phyloP scores from a whole-genome alignment of 352 stramenopile genomes.

The Globisporangium carolinianum region DNA sequence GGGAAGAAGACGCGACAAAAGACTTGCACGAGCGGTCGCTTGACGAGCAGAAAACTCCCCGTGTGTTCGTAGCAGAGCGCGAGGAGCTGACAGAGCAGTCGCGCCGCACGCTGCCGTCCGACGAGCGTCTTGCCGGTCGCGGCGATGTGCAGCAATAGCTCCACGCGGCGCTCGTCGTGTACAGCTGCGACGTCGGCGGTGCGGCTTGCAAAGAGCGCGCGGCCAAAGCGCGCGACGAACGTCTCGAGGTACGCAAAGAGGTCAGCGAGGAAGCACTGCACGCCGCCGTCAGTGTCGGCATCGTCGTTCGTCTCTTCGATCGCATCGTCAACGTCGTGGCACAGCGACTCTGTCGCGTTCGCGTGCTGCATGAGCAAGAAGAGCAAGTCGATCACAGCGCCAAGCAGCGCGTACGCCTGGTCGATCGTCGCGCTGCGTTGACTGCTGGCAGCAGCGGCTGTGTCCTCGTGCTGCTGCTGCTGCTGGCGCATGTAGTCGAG shows the following conservation, averaged over 20 bases:
- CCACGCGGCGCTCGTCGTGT: constrained; percentile 42
- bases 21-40: constrained; percentile 36
- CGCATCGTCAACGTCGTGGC: constrained; percentile 10
- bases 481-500: constrained; percentile 15
- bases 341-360: constrained; percentile 38
- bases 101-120: constrained; percentile 28
- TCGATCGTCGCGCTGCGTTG: constrained; percentile 13
- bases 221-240: constrained; percentile 46
- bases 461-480: background rate
- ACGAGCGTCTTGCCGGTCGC: constrained; percentile 21
- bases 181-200: constrained; percentile 38
- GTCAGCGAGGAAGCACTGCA: constrained; percentile 34
- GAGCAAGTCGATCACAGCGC: constrained; percentile 38
- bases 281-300: background rate
- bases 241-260: constrained; percentile 44
- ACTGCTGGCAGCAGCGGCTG: background rate
- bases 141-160: constrained; percentile 42
- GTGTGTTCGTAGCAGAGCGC: constrained; percentile 52
- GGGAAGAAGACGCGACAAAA: constrained; percentile 43
- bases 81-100: constrained; percentile 42
- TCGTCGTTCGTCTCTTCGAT: constrained; percentile 15
- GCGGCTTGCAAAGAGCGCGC: constrained; percentile 42
- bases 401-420: constrained; percentile 45
- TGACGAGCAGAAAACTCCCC: constrained; percentile 52
- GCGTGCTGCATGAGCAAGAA: constrained; percentile 51